phyloP scores from a whole-genome alignment of 192 early-diverging fungal genomes.

The Bifiguratus adelaidae region DNA sequence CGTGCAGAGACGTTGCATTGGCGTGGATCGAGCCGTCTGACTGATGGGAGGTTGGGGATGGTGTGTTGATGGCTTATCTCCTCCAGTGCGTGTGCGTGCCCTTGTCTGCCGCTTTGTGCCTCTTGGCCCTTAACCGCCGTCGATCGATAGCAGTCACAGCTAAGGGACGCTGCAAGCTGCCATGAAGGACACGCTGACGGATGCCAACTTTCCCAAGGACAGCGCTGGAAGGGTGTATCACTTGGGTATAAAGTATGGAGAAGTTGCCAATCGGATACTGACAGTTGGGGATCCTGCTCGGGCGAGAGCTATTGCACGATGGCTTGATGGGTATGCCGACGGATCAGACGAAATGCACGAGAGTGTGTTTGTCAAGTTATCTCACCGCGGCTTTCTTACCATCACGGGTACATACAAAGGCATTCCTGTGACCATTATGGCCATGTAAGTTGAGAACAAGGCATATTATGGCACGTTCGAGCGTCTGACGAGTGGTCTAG shows the following conservation, averaged over 20 bases:
- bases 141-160: too few species aligned
- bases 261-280: conserved; percentile 80
- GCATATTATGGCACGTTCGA: conserved; percentile 31
- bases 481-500: conserved; percentile 1
- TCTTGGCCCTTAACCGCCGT: too few species aligned
- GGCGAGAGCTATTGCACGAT: conserved; percentile 47
- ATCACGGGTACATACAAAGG: conserved; percentile 74
- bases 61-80: too few species aligned
- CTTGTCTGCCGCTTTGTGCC: too few species aligned
- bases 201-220: conserved; percentile 78
- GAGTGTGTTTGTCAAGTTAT: conserved; percentile 35
- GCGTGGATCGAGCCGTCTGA: too few species aligned
- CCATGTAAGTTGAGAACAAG: conserved; percentile 59
- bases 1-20: too few species aligned
- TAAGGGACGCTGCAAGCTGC: neutral
- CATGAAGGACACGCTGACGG: conserved; percentile 27
- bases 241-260: conserved; percentile 60
- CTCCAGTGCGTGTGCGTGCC: too few species aligned
- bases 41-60: too few species aligned
- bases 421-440: conserved; percentile 70
- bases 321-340: conserved; percentile 38
- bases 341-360: conserved; percentile 11
- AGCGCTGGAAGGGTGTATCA: conserved; percentile 74
- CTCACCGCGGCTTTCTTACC: conserved; percentile 74
- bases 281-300: conserved; percentile 81